Base-by-base conservation (phyloP, 129 eudicot genomes). In the Flaveria linearis region DNA sequence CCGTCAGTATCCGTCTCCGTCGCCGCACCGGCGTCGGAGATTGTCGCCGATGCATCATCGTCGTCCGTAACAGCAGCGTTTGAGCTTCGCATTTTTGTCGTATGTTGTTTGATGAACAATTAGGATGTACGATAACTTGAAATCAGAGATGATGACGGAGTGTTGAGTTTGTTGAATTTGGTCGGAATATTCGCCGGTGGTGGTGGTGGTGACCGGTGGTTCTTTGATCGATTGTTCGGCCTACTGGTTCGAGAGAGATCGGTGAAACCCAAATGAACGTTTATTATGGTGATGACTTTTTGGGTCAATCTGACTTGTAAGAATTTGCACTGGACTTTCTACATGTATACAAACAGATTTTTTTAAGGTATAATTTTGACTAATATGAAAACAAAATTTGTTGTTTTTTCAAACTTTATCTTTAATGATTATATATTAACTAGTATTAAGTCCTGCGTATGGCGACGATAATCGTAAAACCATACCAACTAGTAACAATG, bases 71-170 rank as follows among this genome's bases (percentile, higher is more conserved):
- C 49, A 39, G 61, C 82, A n/a, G 81, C 73, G 81, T 42, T 62
- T 15, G 85, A 80, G 87, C 58, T 84, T 39, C 62, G 77, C 90
- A 86, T 83, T 65, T 68, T 22, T 36, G 69, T 63, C 52, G 42
- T 52, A 36, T 36, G 65, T 12, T 28, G 0, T 18, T 53, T 17
- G 33, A 4, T 8, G 18, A 5, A n/a, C 7, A 52, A 71, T 71
- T 52, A 71, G 76, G 63, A 53, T 53, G 67, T 33, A 72, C 28
- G 68, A 57, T 73, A 15, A 7, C 9, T 41, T 36, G 23, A 73
- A 58, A 13, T 73, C 57, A 58, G 57, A 58, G 60, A 57, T 2
- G 42, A 57, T 73, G 47, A 36, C 43, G 25, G 20, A 71, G 53
- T 39, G 67, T 52, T 12, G 8, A 53, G 16, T 18, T 41, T 25